Conservation (phyloP, 163 green algal species). For the Chlamydomonas reinhardtii region DNA sequence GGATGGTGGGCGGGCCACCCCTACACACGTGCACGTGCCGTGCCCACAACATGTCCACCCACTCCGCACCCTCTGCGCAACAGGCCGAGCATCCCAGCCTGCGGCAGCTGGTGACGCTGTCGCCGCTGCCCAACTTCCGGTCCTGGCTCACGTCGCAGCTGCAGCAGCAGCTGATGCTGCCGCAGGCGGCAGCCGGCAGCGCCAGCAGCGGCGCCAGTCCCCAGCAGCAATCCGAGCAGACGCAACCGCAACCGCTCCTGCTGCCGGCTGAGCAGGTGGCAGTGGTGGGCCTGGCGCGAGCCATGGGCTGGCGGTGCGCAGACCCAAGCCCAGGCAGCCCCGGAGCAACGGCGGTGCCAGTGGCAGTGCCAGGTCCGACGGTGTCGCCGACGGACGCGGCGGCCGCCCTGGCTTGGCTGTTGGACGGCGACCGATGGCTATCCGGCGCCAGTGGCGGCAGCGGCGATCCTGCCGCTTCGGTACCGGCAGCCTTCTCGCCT, state of each 20-base stretch:
- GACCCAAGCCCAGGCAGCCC: too few relatives aligned
- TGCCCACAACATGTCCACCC: too few relatives aligned
- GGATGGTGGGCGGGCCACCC: too few relatives aligned
- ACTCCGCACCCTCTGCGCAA: too few relatives aligned
- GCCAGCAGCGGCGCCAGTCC: neutral
- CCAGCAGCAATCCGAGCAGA: slow-evolving; percentile 32
- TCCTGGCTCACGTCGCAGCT: slow-evolving; percentile 74
- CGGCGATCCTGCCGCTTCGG: too few relatives aligned
- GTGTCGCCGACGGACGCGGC: neutral
- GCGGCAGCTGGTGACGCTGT: slow-evolving; percentile 76
- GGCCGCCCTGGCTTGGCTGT: slow-evolving; percentile 17
- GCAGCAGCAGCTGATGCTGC: slow-evolving; percentile 21
- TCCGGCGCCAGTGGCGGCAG: too few relatives aligned
- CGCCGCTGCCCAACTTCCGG: slow-evolving; percentile 82
- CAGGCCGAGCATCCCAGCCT: slow-evolving; percentile 54
- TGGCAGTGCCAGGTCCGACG: neutral
- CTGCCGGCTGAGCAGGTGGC: neutral
- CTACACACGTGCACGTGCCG: too few relatives aligned
- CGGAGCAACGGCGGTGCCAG: neutral
- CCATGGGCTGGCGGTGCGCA: slow-evolving; percentile 2
- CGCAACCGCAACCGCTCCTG: neutral
- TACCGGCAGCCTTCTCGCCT: too few relatives aligned
- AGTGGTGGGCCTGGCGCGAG: slow-evolving; percentile 2
- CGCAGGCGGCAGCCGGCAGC: neutral
- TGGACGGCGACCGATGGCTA: slow-evolving; percentile 35